Evolutionary conservation across 2,329 filamentous ascomycete genomes (phyloP).

Genomic region (Podosphaera xanthii): DNA sequence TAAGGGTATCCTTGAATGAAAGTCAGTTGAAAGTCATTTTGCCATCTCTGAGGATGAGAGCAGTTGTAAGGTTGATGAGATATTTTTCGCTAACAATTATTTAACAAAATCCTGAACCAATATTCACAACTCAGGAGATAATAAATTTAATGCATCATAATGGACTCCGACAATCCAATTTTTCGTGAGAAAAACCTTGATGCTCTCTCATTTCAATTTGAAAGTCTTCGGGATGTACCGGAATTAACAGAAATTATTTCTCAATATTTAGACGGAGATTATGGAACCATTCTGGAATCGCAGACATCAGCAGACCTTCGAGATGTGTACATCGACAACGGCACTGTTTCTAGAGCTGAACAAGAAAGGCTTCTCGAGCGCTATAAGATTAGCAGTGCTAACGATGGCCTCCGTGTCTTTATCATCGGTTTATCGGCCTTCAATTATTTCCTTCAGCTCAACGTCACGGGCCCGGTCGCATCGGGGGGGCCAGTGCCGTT

Average conservation of each 20-base stretch:
- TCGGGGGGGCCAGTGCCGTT: conserved; percentile 21
- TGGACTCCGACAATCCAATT: too few relatives aligned
- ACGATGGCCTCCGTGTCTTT: conserved; percentile 8
- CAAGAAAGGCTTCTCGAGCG: conserved; percentile 7
- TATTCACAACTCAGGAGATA: too few relatives aligned
- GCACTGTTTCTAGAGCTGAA: conserved; percentile 4
- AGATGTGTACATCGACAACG: conserved; percentile 7
- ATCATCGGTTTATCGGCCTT: conserved; percentile 42
- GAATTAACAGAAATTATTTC: conserved; percentile 10
- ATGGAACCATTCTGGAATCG: conserved; percentile 12
- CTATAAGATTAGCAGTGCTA: conserved; percentile 1
- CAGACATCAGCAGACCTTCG: conserved; percentile 12
- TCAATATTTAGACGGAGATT: conserved; percentile 14
- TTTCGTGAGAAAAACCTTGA: conserved; percentile 6
- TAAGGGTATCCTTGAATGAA: too few relatives aligned
- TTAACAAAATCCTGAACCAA: too few relatives aligned
- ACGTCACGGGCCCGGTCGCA: conserved; percentile 72
- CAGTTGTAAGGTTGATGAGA: too few relatives aligned
- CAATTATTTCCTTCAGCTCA: conserved; percentile 63
- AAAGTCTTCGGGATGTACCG: conserved; percentile 9
- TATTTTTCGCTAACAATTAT: too few relatives aligned
- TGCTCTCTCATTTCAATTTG: conserved; percentile 11
- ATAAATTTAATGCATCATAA: too few relatives aligned
- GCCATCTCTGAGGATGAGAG: too few relatives aligned
- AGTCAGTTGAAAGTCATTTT: too few relatives aligned